Conservation (phyloP, 805 yeast species). For the Isabelozyma heimii region DNA sequence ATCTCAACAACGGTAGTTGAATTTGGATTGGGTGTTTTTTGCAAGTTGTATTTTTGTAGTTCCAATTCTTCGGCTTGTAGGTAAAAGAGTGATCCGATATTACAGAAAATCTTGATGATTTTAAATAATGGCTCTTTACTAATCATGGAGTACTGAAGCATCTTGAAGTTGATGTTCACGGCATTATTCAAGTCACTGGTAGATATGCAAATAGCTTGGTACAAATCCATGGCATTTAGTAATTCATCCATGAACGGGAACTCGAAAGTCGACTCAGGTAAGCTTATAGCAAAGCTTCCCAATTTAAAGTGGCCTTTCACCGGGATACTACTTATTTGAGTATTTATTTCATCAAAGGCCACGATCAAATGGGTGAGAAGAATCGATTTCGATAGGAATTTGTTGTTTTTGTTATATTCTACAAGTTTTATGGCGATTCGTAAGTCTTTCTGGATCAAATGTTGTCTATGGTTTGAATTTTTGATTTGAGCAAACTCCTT, state of each 20-base stretch:
- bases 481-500: constrained; percentile 17
- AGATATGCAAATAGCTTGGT: constrained; percentile 67
- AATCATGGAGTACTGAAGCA: constrained; percentile 70
- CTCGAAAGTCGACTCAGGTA: not conserved
- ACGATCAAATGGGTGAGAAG: constrained; percentile 59
- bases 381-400: constrained; percentile 52
- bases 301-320: not conserved
- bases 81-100: constrained; percentile 67
- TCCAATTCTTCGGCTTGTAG: constrained; percentile 65
- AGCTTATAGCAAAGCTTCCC: not conserved
- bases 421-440: constrained; percentile 66
- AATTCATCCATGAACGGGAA: constrained; percentile 70
- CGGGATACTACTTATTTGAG: not conserved
- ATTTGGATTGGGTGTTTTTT: not conserved
- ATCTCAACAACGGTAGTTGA: not conserved
- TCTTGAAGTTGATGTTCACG: constrained; percentile 55
- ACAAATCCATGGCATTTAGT: constrained; percentile 72
- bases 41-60: constrained; percentile 14
- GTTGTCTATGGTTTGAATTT: constrained; percentile 42
- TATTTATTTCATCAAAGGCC: constrained; percentile 61
- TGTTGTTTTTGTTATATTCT: constrained; percentile 49
- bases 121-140: constrained; percentile 68
- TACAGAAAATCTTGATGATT: constrained; percentile 61
- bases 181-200: constrained; percentile 68
- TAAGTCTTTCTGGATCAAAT: constrained; percentile 65